These are phyloP conservation scores for Nakazawaea populi DNA, from an alignment of 805 yeast species.

Conservation along the genomic window DNA sequence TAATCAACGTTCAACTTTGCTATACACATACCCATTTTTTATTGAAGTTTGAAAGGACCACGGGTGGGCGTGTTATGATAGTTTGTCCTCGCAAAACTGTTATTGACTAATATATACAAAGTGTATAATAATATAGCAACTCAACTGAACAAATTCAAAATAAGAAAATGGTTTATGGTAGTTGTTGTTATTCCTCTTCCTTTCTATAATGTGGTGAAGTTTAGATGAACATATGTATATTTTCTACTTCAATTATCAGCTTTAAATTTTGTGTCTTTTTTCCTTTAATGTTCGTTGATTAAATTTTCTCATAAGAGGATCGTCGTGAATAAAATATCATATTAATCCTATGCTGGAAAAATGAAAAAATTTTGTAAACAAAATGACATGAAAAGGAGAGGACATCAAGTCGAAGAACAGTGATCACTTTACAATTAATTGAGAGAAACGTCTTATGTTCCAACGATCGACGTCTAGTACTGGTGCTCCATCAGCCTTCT, in stretches of 20 bases:
- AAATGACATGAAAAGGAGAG: background rate
- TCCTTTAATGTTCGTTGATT: background rate
- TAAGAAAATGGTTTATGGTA: too few species aligned
- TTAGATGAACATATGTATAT: too few species aligned
- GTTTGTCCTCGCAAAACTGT: too few species aligned
- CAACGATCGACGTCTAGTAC: conserved; percentile 6
- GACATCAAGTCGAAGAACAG: background rate
- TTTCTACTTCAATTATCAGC: too few species aligned
- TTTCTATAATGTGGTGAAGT: too few species aligned
- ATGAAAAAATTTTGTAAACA: background rate
- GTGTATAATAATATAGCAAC: too few species aligned
- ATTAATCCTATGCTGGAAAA: background rate
- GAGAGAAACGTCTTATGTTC: background rate
- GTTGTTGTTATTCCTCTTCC: too few species aligned
- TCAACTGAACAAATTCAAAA: too few species aligned
- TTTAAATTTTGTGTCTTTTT: too few species aligned
- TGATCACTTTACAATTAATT: background rate
- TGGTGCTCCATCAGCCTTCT: background rate
- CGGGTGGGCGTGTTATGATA: too few species aligned
- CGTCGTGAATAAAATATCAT: background rate
- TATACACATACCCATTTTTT: background rate
- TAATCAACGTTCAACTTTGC: background rate
- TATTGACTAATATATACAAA: too few species aligned
- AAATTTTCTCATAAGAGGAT: background rate
- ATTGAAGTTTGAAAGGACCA: too few species aligned